These are phyloP conservation scores for Pseudocercospora ulei DNA, from an alignment of 2,329 filamentous ascomycete genomes.

Conservation along the genomic window DNA sequence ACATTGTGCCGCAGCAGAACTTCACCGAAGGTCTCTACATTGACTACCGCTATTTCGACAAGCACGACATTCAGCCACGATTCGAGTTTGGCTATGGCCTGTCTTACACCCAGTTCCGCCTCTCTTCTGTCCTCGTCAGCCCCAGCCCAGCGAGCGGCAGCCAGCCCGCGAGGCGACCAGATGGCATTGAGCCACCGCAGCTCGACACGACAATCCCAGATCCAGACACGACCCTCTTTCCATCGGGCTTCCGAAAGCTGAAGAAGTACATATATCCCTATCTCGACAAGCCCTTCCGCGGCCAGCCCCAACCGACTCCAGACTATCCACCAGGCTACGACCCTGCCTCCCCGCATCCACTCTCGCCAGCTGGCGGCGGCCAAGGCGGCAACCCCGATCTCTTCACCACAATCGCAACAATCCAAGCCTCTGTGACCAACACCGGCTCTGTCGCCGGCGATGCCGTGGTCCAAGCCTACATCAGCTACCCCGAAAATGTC, in stretches of 20 bases:
- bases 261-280: slow-evolving; percentile 68
- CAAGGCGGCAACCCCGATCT: slow-evolving; percentile 59
- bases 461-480: slow-evolving; percentile 51
- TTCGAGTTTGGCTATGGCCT: slow-evolving; percentile 83
- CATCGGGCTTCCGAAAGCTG: slow-evolving; percentile 50
- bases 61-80: slow-evolving; percentile 59
- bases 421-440: slow-evolving; percentile 51
- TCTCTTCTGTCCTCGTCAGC: slow-evolving; percentile 47
- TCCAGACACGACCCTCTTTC: slow-evolving; percentile 51
- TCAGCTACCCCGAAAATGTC: slow-evolving; percentile 37
- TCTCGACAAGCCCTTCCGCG: slow-evolving; percentile 46
- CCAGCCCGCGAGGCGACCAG: slow-evolving; percentile 35
- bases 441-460: slow-evolving; percentile 48
- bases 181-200: slow-evolving; percentile 43
- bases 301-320: slow-evolving; percentile 35
- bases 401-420: slow-evolving; percentile 48
- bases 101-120: slow-evolving; percentile 65
- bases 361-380: slow-evolving; percentile 58
- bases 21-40: slow-evolving; percentile 76
- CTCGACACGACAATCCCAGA: slow-evolving; percentile 50
- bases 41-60: slow-evolving; percentile 86
- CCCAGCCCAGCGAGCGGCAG: slow-evolving; percentile 30
- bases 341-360: slow-evolving; percentile 34
- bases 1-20: slow-evolving; percentile 65
- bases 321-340: slow-evolving; percentile 46